These are phyloP conservation scores for Cystobasidium pallidum DNA, from an alignment of 1,284 basidiomycete species.

Conservation along the genomic window DNA sequence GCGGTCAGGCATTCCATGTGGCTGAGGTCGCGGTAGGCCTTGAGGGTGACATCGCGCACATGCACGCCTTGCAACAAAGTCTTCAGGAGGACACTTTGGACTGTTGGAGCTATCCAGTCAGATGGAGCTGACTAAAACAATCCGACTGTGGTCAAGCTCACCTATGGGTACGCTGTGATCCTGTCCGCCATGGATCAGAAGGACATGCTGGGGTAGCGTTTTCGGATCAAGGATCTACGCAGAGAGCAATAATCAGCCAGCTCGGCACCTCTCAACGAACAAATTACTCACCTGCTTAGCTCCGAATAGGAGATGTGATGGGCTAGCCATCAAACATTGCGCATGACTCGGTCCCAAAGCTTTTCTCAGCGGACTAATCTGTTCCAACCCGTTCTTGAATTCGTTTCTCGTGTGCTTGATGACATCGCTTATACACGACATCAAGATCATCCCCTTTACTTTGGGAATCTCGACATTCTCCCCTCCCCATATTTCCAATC, in stretches of 20 bases:
- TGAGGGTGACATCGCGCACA: conserved; percentile 29
- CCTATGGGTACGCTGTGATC: conserved; percentile 41
- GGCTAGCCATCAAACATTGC: conserved; percentile 36
- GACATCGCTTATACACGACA: conserved; percentile 49
- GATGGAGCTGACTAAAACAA: neutral
- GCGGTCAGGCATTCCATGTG: conserved; percentile 44
- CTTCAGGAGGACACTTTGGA: conserved; percentile 38
- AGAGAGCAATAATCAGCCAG: neutral
- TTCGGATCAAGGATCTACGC: conserved; percentile 31
- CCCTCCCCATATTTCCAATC: conserved; percentile 45
- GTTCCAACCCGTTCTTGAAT: conserved; percentile 27
- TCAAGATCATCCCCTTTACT: conserved; percentile 49
- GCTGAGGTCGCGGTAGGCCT: conserved; percentile 38
- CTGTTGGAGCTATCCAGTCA: neutral
- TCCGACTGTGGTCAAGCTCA: neutral
- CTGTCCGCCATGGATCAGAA: conserved; percentile 40
- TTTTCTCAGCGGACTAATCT: conserved; percentile 39
- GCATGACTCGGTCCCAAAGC: conserved; percentile 42
- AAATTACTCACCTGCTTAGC: conserved; percentile 37
- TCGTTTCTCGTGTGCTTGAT: conserved; percentile 48
- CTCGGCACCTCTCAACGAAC: neutral
- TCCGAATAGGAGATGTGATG: conserved; percentile 38
- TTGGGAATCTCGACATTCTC: conserved; percentile 42
- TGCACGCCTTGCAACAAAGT: conserved; percentile 38
- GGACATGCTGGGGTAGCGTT: conserved; percentile 31